These are phyloP conservation scores for Lyophyllum atratum DNA, from an alignment of 768 basidiomycete species.

Conservation along the genomic window DNA sequence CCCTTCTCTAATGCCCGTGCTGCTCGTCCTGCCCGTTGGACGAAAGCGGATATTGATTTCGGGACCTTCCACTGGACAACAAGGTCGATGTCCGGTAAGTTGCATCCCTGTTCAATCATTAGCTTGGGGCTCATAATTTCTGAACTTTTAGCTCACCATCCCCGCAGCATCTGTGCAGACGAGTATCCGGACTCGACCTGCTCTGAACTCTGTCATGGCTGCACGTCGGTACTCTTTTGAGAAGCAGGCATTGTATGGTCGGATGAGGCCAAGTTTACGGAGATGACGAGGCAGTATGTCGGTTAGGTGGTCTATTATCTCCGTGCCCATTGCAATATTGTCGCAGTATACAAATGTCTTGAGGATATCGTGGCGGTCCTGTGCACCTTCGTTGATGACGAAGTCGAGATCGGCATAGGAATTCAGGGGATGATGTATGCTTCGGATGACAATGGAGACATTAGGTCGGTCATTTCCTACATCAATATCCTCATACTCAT, in stretches of 20 bases:
- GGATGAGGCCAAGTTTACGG: constrained; percentile 19
- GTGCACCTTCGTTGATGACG: constrained; percentile 16
- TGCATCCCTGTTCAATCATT: constrained; percentile 27
- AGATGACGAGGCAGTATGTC: constrained; percentile 6
- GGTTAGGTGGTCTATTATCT: constrained; percentile 28
- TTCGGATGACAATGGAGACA: constrained; percentile 26
- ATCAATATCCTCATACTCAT: no score
- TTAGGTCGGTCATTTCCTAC: no score
- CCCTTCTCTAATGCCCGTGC: constrained; percentile 17
- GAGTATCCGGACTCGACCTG: constrained; percentile 26
- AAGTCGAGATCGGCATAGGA: constrained; percentile 35
- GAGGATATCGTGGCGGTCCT: constrained; percentile 19
- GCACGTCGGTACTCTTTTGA: constrained; percentile 17
- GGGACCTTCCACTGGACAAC: constrained; percentile 36
- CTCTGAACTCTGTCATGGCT: constrained; percentile 27
- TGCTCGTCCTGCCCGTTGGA: constrained; percentile 32
- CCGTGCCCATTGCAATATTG: constrained; percentile 21
- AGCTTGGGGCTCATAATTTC: no score
- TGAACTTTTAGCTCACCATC: constrained; percentile 34
- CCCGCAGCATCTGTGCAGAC: constrained; percentile 40
- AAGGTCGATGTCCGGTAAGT: constrained; percentile 29
- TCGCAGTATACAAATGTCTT: constrained; percentile 33
- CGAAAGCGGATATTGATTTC: constrained; percentile 23
- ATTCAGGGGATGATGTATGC: constrained; percentile 33
- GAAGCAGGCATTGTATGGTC: constrained; percentile 28